phyloP scores from a whole-genome alignment of 306 rosid genomes.

The Prunus persica region DNA sequence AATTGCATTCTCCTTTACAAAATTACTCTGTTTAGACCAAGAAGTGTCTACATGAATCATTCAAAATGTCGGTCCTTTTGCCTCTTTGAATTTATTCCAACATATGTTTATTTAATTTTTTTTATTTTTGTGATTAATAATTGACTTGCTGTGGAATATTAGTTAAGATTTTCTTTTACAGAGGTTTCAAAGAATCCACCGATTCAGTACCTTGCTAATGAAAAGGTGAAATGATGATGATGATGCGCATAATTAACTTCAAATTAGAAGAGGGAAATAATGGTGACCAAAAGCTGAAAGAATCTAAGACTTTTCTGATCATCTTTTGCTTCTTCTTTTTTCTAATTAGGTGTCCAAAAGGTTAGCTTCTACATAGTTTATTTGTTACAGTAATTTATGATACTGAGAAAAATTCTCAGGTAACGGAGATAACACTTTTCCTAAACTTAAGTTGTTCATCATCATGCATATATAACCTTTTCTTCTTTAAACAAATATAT shows the following conservation, averaged over 20 bases:
- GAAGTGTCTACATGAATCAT: neutral
- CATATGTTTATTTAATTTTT: no score
- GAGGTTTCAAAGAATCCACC: conserved; percentile 8
- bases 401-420: no score
- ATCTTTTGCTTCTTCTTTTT: neutral
- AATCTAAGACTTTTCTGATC: conserved; percentile 23
- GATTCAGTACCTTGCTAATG: neutral
- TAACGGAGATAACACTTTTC: no score
- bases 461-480: neutral
- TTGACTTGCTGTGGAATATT: neutral
- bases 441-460: neutral
- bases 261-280: conserved; percentile 8
- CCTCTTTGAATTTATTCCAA: neutral
- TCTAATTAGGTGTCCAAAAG: neutral
- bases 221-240: neutral
- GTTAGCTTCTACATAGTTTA: neutral
- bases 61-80: neutral
- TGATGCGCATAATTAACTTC: neutral
- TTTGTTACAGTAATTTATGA: neutral
- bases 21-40: neutral
- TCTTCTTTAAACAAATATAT: no score
- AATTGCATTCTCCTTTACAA: neutral
- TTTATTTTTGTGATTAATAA: neutral
- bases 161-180: neutral
- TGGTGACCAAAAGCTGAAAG: neutral